phyloP scores from a whole-genome alignment of 1,284 basidiomycete genomes.

The Tilletia setariae region DNA sequence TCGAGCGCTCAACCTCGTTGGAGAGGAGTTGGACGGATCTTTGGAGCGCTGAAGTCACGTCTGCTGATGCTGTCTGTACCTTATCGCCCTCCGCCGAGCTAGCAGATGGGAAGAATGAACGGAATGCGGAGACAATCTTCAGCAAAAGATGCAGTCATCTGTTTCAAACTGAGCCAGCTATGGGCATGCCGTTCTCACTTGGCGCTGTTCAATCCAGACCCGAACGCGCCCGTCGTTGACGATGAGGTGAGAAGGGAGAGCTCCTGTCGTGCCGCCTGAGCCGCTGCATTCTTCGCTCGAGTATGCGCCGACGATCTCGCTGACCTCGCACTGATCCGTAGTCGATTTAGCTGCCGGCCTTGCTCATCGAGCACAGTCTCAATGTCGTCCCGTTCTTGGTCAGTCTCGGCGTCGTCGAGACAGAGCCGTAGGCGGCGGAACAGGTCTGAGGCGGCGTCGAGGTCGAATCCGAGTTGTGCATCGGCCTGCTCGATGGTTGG shows the following conservation, averaged over 20 bases:
- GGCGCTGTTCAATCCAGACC: not conserved
- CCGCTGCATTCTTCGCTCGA: constrained; percentile 15
- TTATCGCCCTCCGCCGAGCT: constrained; percentile 38
- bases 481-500: constrained; percentile 7
- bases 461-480: not conserved
- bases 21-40: constrained; percentile 49
- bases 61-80: constrained; percentile 42
- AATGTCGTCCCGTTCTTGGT: constrained; percentile 27
- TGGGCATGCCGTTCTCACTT: constrained; percentile 2
- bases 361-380: not conserved
- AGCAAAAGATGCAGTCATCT: too few species aligned
- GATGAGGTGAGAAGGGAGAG: constrained; percentile 17
- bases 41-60: constrained; percentile 47
- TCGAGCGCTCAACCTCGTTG: constrained; percentile 48
- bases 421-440: constrained; percentile 32
- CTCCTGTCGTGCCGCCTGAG: constrained; percentile 17
- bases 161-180: too few species aligned
- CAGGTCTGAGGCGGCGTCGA: constrained; percentile 17
- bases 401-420: constrained; percentile 34
- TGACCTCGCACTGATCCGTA: not conserved
- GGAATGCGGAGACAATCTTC: too few species aligned
- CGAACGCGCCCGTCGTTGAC: not conserved
- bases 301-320: not conserved
- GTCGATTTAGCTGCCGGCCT: not conserved
- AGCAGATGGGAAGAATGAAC: constrained; percentile 26